Evolutionary conservation across 179 eudicot species (phyloP).

Genomic region (Silene coronaria): DNA sequence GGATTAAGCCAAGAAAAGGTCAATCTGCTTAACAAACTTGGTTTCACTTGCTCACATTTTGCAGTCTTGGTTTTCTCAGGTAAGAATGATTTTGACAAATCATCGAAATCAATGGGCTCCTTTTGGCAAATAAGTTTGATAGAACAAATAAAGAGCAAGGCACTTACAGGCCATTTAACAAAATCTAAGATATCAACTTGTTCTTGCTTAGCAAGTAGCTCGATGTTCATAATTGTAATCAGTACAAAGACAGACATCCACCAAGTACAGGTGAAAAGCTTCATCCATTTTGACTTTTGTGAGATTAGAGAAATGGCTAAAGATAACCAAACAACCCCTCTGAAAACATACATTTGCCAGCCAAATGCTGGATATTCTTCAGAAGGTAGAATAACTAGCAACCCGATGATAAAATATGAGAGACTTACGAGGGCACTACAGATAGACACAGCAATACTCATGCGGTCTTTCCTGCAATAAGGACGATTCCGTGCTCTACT

Average conservation of each 20-base stretch:
- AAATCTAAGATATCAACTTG: slow-evolving; percentile 25
- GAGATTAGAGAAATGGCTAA: slow-evolving; percentile 32
- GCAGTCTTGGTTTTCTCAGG: slow-evolving; percentile 25
- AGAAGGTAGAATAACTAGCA: slow-evolving; percentile 24
- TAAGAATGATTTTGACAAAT: slow-evolving; percentile 40
- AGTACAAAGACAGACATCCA: slow-evolving; percentile 44
- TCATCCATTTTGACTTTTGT: slow-evolving; percentile 35
- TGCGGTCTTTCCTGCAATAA: slow-evolving; percentile 23
- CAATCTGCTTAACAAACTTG: slow-evolving; percentile 36
- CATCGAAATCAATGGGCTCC: not conserved
- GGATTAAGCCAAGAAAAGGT: slow-evolving; percentile 60
- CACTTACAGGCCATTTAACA: slow-evolving; percentile 49
- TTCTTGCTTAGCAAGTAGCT: slow-evolving; percentile 22
- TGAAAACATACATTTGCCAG: slow-evolving; percentile 28
- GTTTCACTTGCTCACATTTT: slow-evolving; percentile 4
- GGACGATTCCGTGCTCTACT: not conserved
- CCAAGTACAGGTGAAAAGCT: slow-evolving; percentile 43
- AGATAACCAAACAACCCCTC: slow-evolving; percentile 26
- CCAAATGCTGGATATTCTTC: slow-evolving; percentile 18
- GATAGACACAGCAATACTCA: slow-evolving; percentile 24
- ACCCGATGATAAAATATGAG: slow-evolving; percentile 32
- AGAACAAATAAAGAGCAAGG: slow-evolving; percentile 43
- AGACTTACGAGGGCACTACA: slow-evolving; percentile 40
- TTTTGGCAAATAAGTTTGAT: slow-evolving; percentile 24
- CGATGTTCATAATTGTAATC: slow-evolving; percentile 32